Base-by-base conservation (phyloP, 495 filamentous ascomycete species). In the Aspergillus ostianus region DNA sequence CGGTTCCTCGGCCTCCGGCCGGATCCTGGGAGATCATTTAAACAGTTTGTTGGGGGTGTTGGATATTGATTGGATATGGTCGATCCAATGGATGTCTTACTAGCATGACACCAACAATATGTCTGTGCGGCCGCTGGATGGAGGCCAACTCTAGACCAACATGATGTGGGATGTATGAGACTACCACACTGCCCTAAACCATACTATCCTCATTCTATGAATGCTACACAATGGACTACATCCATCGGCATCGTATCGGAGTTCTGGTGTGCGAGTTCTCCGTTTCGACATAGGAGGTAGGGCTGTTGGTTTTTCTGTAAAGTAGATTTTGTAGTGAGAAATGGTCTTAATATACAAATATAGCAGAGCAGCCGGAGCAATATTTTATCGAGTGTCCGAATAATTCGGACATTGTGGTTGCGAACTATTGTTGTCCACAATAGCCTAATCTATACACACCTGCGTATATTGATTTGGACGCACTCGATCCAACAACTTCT, bases 1-100 rank as follows among this genome's bases (percentile, higher is more conserved):
- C n/a, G 36, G 36, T 15, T 10, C 12, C 13, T 41, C 62, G 36
- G 54, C 52, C 41, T 52, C 36, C 9, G 15, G 36, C 36, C 36
- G 36, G 12, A 41, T 41, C 36, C 13, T 41, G 36, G 36, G 15
- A 41, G 36, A 41, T 41, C 36, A 41, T 41, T 12, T 41, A 10
- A 12, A 10, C 4, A 36, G 36, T 41, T 41, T 41, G 12, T 41
- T 41, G 36, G 36, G 13, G 15, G 36, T 41, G 36, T 41, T 41
- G 36, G 36, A 41, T 41, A 41, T 41, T 41, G 36, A 41, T 41
- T 41, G 36, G 36, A 41, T 41, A 41, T 12, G 36, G 36, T 41
- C 12, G 3, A 17, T 17, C 36, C 2, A 41, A 6, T 32, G 10
- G 36, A 5, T 41, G 36, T 41, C 9, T 41, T 41, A 41, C 36